phyloP scores from a whole-genome alignment of 768 basidiomycete genomes.

The Termitomyces eurrhizus region DNA sequence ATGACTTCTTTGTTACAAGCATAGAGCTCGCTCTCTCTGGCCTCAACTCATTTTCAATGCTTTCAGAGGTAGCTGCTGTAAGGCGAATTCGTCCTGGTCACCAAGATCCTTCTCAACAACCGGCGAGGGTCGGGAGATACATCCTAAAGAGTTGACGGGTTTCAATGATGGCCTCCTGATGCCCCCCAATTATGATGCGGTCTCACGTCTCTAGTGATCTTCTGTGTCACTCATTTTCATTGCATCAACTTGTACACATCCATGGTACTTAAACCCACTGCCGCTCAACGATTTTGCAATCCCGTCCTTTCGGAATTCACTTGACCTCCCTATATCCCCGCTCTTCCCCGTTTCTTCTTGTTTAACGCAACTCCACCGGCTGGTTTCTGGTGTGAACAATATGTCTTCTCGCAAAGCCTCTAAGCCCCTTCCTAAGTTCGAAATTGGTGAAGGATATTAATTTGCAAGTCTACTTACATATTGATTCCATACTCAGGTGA shows the following conservation, averaged over 20 bases:
- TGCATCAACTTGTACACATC: constrained; percentile 9
- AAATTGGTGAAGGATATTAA: constrained; percentile 46
- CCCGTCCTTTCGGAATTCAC: constrained; percentile 26
- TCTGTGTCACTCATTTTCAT: constrained; percentile 15
- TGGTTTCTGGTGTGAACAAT: constrained; percentile 45
- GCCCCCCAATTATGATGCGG: constrained; percentile 15
- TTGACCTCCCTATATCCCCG: constrained; percentile 20
- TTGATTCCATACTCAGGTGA: constrained; percentile 40
- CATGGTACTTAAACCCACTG: constrained; percentile 16
- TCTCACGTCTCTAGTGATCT: constrained; percentile 13
- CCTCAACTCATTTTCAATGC: no score
- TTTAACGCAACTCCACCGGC: constrained; percentile 35
- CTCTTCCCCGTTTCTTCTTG: constrained; percentile 17
- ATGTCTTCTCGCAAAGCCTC: constrained; percentile 54
- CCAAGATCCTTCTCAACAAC: not conserved
- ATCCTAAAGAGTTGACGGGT: not conserved
- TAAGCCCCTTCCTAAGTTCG: constrained; percentile 71
- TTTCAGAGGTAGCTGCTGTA: not conserved
- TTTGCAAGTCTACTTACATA: not conserved
- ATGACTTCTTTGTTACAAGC: no score
- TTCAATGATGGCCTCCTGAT: constrained; percentile 6
- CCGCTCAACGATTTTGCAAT: constrained; percentile 17
- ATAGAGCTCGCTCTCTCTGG: not conserved
- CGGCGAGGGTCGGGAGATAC: not conserved
- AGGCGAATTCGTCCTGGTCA: not conserved